These are phyloP conservation scores for Agaricus sinodeliciosus DNA, from an alignment of 768 basidiomycete species.

Conservation along the genomic window DNA sequence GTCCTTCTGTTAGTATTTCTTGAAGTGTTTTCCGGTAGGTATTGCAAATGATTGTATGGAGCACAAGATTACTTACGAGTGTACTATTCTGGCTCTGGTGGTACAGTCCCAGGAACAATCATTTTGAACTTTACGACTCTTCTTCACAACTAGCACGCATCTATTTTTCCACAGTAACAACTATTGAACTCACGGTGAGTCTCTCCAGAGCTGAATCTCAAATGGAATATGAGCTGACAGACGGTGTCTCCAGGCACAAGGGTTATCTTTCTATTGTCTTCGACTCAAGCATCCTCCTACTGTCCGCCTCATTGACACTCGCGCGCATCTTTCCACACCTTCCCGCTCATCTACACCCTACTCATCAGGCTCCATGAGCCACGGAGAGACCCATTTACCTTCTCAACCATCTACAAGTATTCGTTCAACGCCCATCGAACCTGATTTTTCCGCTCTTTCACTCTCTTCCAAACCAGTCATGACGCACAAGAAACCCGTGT, in stretches of 20 bases:
- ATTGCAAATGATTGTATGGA: slow-evolving; percentile 57
- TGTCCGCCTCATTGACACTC: slow-evolving; percentile 63
- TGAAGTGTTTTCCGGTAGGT: slow-evolving; percentile 28
- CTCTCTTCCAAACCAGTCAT: slow-evolving; percentile 62
- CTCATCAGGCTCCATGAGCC: slow-evolving; percentile 15
- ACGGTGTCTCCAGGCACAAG: slow-evolving; percentile 35
- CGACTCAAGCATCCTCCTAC: slow-evolving; percentile 63
- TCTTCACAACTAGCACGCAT: slow-evolving; percentile 27
- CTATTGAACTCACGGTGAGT: slow-evolving; percentile 54
- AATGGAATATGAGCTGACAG: slow-evolving; percentile 1
- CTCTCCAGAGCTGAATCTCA: not conserved
- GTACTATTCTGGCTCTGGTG: slow-evolving; percentile 35
- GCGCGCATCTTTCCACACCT: slow-evolving; percentile 30
- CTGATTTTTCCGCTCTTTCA: slow-evolving; percentile 56
- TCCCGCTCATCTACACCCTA: slow-evolving; percentile 42
- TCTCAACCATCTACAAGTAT: slow-evolving; percentile 11
- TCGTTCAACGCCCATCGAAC: slow-evolving; percentile 28
- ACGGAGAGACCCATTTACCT: slow-evolving; percentile 14
- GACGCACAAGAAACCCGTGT: slow-evolving; percentile 44
- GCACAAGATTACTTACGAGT: slow-evolving; percentile 42
- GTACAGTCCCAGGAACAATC: slow-evolving; percentile 35
- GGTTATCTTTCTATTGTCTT: slow-evolving; percentile 46
- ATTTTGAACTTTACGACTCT: slow-evolving; percentile 27
- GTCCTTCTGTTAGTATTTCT: not conserved
- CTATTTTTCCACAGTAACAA: slow-evolving; percentile 41